Base-by-base conservation (phyloP, 768 basidiomycete genomes). In the Amanita brunnescens region DNA sequence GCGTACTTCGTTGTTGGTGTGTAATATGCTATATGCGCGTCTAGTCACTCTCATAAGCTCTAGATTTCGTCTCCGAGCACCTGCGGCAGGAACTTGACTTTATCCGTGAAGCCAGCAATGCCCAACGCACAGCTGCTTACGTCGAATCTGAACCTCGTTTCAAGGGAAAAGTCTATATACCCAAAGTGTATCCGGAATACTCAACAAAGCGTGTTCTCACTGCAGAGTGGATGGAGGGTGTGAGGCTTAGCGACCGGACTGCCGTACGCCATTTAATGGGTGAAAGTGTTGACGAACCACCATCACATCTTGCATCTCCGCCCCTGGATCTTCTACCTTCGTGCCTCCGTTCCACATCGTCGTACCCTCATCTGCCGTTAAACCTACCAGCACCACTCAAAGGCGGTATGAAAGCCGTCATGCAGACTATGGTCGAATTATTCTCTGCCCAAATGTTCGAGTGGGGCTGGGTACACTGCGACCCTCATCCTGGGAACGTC, bases 401-500 rank as follows among this genome's bases (percentile, higher is more conserved):
- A 56, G 85, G 86, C 9, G 86, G 86, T 21, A 67, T 79, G 32
- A 66, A 71, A 47, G 68, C 75, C 29, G 73, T 89, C 51, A 91
- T 96, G 90, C 80, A 87, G 54, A 82, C 83, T 18, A 91, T 91
- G 77, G 82, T 92, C 33, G 85, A 90, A 54, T 72, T 91, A 2
- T 93, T 93, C 70, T 85, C 85, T 26, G 89, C 87, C 2, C 91
- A 81, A 71, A 93, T 93, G 66, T 97, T 96, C 64, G 77, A 78
- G 53, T 96, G 87, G 87, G 91, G 92, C 9, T 92, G 83, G 76
- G 85, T 92, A 3, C 84, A 90, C 64, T 91, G 91, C 61, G 80
- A 83, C 51, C 80, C 80, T 0, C 80, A 87, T 56, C 83, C 84
- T 2, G 86, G 87, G 8, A 91, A 95, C 65, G 77, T 94, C 53